Evolutionary conservation across 2,329 filamentous ascomycete species (phyloP), one percentile per base, ranked within the genome.

Genomic region (Zasmidium cellare): DNA sequence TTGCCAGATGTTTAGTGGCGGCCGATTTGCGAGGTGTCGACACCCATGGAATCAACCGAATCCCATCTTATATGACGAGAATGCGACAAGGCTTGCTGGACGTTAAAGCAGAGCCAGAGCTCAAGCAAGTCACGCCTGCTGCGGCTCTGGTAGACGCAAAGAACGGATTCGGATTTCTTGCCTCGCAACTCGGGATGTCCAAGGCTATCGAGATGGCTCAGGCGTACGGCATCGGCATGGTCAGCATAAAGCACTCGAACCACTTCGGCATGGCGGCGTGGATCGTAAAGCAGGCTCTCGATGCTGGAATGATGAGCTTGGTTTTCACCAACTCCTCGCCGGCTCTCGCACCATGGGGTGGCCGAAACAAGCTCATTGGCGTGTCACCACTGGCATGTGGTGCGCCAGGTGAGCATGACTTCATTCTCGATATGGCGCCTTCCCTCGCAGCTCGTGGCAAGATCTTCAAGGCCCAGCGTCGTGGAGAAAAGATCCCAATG

Each of bases 231-330:
- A 89, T 93, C 61, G 90, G 90, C 23, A 86, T 94, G 82, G 87
- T 88, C 0, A 85, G 83, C 57, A 79, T 93, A 68, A 89, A 87
- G 72, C 87, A 88, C 73, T 89, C 86, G 44, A 93, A 93, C 67
- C 89, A 93, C 72, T 92, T 90, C 67, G 90, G 90, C 54, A 94
- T 94, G 90, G 83, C 83, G 2, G 90, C 90, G 0, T 93, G 89
- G 88, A 70, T 92, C 0, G 89, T 92, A 11, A 87, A 90, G 71
- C 87, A 91, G 72, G 90, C 89, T 0, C 73, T 92, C 14, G 87
- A 93, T 57, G 86, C 83, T 1, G 79, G 76, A 2, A 84, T 84
- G 71, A 86, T 87, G 72, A 86, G 83, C n/a, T 74, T 82, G 1
- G 84, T 85, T 47, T 84, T 82, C 57, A 84, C 81, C 53, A 87